Base-by-base conservation (phyloP, 495 filamentous ascomycete genomes). In the Neurospora hispaniola region DNA sequence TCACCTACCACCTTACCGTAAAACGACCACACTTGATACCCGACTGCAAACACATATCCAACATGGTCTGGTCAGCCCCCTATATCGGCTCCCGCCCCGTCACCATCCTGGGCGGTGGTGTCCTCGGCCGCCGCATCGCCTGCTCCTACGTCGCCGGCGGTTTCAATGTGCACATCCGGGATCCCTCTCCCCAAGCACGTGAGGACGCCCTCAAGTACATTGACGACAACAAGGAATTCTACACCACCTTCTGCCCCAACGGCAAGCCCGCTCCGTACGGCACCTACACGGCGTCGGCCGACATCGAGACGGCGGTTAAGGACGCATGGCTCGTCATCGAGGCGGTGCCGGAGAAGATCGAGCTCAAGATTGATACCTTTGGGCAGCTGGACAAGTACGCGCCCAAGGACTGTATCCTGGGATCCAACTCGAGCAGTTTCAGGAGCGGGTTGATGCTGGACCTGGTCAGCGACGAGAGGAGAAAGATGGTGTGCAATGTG, bases 281-380 rank as follows among this genome's bases (percentile, higher is more conserved):
- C 8, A 75, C 71, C 3, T 76, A 78, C 12, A 31, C 75, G 16
- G 76, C 76, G 0, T 81, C 84, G 42, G 76, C 80, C 42, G 77
- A 82, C 42, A 46, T 88, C 12, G 62, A 78, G 23, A 72, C 80
- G 0, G 84, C 83, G 0, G 79, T 88, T 2, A 38, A 73, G n/a
- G 80, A 84, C 54, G 79, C 85, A 2, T 87, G 80, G 81, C 81
- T 88, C 5, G 82, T 88, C 12, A 83, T 89, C 72, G 87, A 89
- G 74, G 84, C 83, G 18, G 84, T 89, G 3, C 87, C 88, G 0
- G 88, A 89, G 79, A 85, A 83, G 70, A 71, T 88, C 6, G 74
- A 79, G 9, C 76, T 88, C 69, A 90, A 89, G 79, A 84, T 84
- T 18, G 78, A 79, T 16, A 84, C 82, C 2, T 84, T 90, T 23